Conservation (phyloP, 192 early-diverging fungal species). For the Backusella mclennaniae region DNA sequence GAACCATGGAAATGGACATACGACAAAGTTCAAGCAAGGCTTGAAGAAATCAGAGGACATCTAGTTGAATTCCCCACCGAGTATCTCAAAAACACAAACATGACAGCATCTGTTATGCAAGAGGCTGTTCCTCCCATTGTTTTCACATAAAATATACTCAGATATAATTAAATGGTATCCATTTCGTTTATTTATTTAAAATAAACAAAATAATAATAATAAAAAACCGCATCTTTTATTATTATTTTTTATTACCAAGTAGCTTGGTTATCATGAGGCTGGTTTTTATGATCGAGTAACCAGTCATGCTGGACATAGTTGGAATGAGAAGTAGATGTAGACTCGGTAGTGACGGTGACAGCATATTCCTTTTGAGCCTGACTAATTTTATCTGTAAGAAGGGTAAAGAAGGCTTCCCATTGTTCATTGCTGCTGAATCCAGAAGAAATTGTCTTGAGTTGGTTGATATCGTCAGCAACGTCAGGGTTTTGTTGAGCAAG, state of each 20-base stretch:
- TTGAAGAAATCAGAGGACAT: constrained; percentile 48
- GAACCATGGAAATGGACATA: constrained; percentile 26
- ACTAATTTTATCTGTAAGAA: constrained; percentile 2
- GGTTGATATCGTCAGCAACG: neutral
- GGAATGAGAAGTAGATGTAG: neutral
- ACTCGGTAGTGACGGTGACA: neutral
- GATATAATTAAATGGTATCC: neutral
- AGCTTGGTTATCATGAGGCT: constrained; percentile 1
- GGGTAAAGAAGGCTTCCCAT: neutral
- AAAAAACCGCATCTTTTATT: neutral
- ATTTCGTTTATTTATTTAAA: constrained; percentile 1
- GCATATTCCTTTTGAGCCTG: neutral
- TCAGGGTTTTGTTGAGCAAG: constrained; percentile 17
- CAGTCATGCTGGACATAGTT: neutral
- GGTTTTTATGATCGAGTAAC: neutral
- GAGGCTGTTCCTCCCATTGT: constrained; percentile 45
- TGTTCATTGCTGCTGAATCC: neutral
- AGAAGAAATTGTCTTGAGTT: neutral
- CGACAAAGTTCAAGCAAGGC: constrained; percentile 26
- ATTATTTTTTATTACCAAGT: neutral
- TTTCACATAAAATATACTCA: constrained; percentile 18
- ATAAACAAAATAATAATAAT: neutral
- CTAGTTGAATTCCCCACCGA: constrained; percentile 51
- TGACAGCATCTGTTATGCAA: constrained; percentile 41
- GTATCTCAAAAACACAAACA: constrained; percentile 45